Evolutionary conservation across 2,329 filamentous ascomycete species (phyloP).

Genomic region (Ophiostoma sp.): DNA sequence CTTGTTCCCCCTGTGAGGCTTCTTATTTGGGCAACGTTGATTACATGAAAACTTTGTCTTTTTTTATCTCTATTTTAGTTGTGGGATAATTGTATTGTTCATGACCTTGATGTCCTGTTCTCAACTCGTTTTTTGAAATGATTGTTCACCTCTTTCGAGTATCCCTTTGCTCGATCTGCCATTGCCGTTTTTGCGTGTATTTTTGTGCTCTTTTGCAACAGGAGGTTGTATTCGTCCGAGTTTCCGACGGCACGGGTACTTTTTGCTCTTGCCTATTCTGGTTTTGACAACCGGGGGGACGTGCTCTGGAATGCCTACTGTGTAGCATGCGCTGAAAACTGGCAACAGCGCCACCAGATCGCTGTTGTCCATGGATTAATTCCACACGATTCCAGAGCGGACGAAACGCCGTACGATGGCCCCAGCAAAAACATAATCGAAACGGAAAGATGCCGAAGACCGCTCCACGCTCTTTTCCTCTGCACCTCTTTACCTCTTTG

Average conservation of each 20-base stretch:
- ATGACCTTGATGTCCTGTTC: background rate
- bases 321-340: background rate
- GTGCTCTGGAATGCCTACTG: background rate
- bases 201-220: background rate
- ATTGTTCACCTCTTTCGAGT: background rate
- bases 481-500: background rate
- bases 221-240: background rate
- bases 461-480: background rate
- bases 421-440: background rate
- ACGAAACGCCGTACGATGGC: background rate
- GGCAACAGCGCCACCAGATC: background rate
- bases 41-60: background rate
- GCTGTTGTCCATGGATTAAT: too few species aligned
- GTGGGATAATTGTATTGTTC: background rate
- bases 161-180: background rate
- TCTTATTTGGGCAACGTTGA: background rate
- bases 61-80: background rate
- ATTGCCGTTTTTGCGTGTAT: background rate
- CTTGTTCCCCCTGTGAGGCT: background rate
- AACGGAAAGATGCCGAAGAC: background rate
- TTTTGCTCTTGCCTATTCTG: background rate
- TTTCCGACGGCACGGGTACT: conserved; percentile 3
- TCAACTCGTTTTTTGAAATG: background rate
- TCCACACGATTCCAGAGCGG: background rate
- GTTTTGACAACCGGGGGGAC: background rate